A percentile compares a stretch with the other conserved stretches of the same genome.
These are phyloP conservation scores for Wickerhamiella nectarea DNA, from an alignment of 805 yeast genomes.

Conservation along the genomic window DNA sequence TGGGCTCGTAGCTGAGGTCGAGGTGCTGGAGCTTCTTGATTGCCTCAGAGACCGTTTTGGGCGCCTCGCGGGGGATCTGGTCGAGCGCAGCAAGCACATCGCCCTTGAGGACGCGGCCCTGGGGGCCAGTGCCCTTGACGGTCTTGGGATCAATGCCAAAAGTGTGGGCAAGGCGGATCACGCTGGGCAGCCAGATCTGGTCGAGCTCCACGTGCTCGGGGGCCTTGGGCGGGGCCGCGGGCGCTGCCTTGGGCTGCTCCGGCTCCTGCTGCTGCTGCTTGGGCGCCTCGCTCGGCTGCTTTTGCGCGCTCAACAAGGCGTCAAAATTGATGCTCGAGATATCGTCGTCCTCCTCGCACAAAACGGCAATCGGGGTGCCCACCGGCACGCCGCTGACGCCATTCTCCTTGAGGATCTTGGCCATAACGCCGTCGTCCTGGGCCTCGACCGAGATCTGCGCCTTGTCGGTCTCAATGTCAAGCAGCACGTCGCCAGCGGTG, in stretches of 20 bases:
- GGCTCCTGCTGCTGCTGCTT: conserved; percentile 3
- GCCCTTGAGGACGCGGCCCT: conserved; percentile 78
- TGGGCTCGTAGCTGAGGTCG: conserved; percentile 45
- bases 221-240: background rate
- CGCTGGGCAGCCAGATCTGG: conserved; percentile 8
- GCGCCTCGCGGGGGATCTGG: conserved; percentile 43
- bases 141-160: conserved; percentile 55
- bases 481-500: conserved; percentile 82
- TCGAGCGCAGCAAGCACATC: conserved; percentile 83
- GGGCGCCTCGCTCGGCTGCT: background rate
- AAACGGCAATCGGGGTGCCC: conserved; percentile 76
- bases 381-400: conserved; percentile 76
- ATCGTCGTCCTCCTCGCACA: conserved; percentile 85
- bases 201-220: background rate
- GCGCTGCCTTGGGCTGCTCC: conserved; percentile 4
- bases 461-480: conserved; percentile 96
- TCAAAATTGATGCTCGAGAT: conserved; percentile 51
- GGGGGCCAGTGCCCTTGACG: conserved; percentile 76
- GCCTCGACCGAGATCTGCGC: conserved; percentile 97
- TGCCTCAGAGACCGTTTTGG: conserved; percentile 39
- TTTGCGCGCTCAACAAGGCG: conserved; percentile 20
- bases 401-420: conserved; percentile 50
- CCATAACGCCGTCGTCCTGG: conserved; percentile 80
- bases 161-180: conserved; percentile 50
- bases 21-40: conserved; percentile 45